A percentile compares a stretch with the other conserved stretches of the same genome.
Evolutionary conservation across 805 yeast genomes (phyloP).

Genomic region (Candida caryicola): DNA sequence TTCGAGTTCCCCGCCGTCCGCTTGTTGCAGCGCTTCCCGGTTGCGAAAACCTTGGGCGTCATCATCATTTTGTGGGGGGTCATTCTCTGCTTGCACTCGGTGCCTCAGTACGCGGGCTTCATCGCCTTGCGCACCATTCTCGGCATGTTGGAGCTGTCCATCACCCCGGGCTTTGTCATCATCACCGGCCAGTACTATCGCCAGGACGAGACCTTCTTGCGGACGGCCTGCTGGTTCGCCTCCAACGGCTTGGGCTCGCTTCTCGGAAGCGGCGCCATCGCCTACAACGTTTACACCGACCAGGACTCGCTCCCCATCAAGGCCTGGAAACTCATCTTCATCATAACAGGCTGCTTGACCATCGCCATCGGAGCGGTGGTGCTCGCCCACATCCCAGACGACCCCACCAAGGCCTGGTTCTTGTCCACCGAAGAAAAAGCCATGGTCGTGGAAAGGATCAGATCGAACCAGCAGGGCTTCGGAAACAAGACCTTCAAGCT

Average conservation of each 20-base stretch:
- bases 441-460: constrained; percentile 50
- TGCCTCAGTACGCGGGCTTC: constrained; percentile 42
- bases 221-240: constrained; percentile 37
- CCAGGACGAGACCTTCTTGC: constrained; percentile 31
- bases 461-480: constrained; percentile 43
- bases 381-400: constrained; percentile 52
- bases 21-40: constrained; percentile 54
- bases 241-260: constrained; percentile 38
- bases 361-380: constrained; percentile 49
- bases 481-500: constrained; percentile 38
- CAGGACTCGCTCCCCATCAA: constrained; percentile 37
- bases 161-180: constrained; percentile 41
- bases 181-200: constrained; percentile 35
- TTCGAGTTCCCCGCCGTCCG: constrained; percentile 51
- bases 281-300: constrained; percentile 40
- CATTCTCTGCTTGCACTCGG: constrained; percentile 51
- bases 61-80: constrained; percentile 63
- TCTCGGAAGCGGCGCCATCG: constrained; percentile 48
- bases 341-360: constrained; percentile 60
- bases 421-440: constrained; percentile 24
- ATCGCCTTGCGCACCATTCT: constrained; percentile 37
- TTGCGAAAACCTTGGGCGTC: constrained; percentile 48
- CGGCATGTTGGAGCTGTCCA: constrained; percentile 40
- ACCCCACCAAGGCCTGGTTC: constrained; percentile 39
- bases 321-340: constrained; percentile 63